Base-by-base conservation (phyloP, 2,329 filamentous ascomycete species). In the Aureobasidium namibiae region DNA sequence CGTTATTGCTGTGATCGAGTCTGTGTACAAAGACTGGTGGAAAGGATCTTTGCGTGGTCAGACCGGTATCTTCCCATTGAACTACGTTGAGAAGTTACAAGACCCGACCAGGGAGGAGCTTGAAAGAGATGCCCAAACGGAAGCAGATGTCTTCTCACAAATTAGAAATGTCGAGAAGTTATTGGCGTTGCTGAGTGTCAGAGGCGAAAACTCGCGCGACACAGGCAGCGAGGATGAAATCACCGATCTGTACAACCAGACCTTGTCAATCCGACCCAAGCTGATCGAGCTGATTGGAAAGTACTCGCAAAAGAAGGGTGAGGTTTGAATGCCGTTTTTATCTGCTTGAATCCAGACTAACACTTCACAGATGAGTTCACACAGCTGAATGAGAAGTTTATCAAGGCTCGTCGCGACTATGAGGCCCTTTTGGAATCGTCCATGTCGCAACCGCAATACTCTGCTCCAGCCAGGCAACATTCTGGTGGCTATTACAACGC, bases 11-110 rank as follows among this genome's bases (percentile, higher is more conserved):
- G 94, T 99, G 16, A 80, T 99, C 41, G 94, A 97, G 74, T 96
- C 92, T 1, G 94, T 97, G 1, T 99, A 95, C 77, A 99, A 97
- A 74, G 94, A 99, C 73, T 99, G 94, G 94, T 99, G 94, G 94
- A 92, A 95, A 67, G 94, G 94, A 1, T 95, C 92, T 42, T 78
- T 99, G 61, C 86, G 92, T 70, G 94, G 94, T 21, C 90, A 96
- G 73, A 96, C 91, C 7, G 94, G 94, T 66, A 99, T 99, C 64
- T 99, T 99, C 74, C 94, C 94, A 7, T 82, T 99, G 64, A 99
- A 99, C 76, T 99, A 99, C 69, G 94, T 99, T 16, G 94, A 99
- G 76, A 99, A 99, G 74, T 79, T 99, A 64, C 86, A 92, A 59
- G 94, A 99, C 69, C 94, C 94, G 5, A 97, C 94, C 0, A 86